Evolutionary conservation across 495 filamentous ascomycete species (phyloP).

Genomic region (Penicillium chermesinum): DNA sequence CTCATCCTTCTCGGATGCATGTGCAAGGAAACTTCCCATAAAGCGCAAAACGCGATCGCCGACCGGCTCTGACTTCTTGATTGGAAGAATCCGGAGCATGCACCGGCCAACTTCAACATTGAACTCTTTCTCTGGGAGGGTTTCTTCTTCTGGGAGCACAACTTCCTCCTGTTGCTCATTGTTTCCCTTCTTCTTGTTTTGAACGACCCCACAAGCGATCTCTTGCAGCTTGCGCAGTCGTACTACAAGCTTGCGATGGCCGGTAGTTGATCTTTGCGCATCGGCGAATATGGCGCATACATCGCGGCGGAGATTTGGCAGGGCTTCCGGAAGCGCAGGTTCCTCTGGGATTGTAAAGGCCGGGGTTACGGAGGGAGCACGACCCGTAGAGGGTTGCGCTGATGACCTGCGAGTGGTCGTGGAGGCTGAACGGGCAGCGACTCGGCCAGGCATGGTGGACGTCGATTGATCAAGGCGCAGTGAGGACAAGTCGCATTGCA

Average conservation of each 20-base stretch:
- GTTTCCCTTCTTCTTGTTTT: conserved; percentile 42
- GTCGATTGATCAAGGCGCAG: conserved; percentile 18
- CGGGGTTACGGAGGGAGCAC: conserved; percentile 59
- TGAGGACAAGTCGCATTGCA: conserved; percentile 25
- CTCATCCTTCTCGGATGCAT: conserved; percentile 72
- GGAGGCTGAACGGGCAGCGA: conserved; percentile 52
- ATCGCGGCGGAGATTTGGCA: conserved; percentile 66
- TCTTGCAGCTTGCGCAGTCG: conserved; percentile 85
- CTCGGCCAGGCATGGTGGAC: conserved; percentile 56
- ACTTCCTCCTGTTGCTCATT: conserved; percentile 31
- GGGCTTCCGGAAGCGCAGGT: conserved; percentile 46
- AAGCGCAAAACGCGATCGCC: conserved; percentile 84
- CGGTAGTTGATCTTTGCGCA: conserved; percentile 80
- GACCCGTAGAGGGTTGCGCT: conserved; percentile 49
- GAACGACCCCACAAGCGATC: conserved; percentile 72
- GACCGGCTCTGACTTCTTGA: conserved; percentile 88
- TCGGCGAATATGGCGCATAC: conserved; percentile 78
- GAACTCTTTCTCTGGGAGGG: conserved; percentile 78
- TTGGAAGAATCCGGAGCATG: conserved; percentile 69
- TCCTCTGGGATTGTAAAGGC: conserved; percentile 66
- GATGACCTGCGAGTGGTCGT: conserved; percentile 55
- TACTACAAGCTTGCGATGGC: conserved; percentile 83
- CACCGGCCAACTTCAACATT: conserved; percentile 79
- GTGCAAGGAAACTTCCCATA: conserved; percentile 73
- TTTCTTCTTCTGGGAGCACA: conserved; percentile 45